These are phyloP conservation scores for Scutellaria galericulata DNA, from an alignment of 257 asterid species.

Conservation along the genomic window DNA sequence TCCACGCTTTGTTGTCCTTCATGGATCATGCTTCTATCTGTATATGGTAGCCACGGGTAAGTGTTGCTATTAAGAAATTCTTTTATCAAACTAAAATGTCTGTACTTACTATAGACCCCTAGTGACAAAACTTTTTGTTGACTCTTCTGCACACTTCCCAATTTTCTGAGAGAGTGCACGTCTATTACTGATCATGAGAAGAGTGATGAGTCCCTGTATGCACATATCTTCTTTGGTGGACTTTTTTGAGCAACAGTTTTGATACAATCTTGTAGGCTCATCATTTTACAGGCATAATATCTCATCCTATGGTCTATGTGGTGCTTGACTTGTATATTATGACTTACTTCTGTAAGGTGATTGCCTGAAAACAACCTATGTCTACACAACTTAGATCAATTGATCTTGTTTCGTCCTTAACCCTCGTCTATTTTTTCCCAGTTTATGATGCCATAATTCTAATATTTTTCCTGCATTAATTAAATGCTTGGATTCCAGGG, in stretches of 20 bases:
- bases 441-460: conserved; percentile 2
- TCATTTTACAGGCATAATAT: conserved; percentile 5
- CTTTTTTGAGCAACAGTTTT: not conserved
- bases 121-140: not conserved
- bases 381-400: not conserved
- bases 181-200: not conserved
- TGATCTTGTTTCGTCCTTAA: not conserved
- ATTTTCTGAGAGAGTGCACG: not conserved
- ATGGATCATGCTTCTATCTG: conserved; percentile 71
- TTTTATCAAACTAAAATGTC: conserved; percentile 11
- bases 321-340: conserved; percentile 5
- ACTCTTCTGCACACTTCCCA: not conserved
- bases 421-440: not conserved
- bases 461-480: conserved; percentile 2
- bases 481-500: conserved; percentile 15
- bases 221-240: not conserved
- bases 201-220: not conserved
- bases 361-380: not conserved
- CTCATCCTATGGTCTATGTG: conserved; percentile 21
- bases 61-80: not conserved
- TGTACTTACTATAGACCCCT: not conserved
- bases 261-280: not conserved
- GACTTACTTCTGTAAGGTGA: not conserved
- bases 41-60: conserved; percentile 77
- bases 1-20: conserved; percentile 92